Percentiles rank a stretch among this genome's conserved stretches.
Conservation (phyloP, 805 yeast species). For the Saccharomycopsis schoenii region DNA sequence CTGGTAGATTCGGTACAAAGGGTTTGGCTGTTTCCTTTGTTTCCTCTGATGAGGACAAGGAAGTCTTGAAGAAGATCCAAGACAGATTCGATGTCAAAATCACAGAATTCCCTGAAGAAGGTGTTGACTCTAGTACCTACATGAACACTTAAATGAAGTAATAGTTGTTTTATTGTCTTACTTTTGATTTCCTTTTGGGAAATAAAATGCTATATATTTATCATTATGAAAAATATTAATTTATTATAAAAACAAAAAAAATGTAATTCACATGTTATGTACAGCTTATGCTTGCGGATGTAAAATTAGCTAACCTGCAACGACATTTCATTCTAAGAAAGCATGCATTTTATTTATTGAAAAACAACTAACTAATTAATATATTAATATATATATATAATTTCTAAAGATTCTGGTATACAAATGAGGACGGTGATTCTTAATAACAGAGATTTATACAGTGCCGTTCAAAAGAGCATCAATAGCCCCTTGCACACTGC, state of each 20-base stretch:
- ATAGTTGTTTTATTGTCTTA: background rate
- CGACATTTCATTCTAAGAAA: too few species aligned
- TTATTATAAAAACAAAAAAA: too few species aligned
- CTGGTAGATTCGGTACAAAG: conserved; percentile 99
- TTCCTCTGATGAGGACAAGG: conserved; percentile 77
- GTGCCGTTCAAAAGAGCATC: conserved; percentile 69
- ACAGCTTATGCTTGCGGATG: too few species aligned
- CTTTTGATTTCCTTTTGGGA: background rate
- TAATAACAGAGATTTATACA: conserved; percentile 25
- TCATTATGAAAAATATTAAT: too few species aligned
- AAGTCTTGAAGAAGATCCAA: conserved; percentile 85
- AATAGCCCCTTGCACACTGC: conserved; percentile 93
- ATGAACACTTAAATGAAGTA: conserved; percentile 65
- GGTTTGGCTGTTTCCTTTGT: conserved; percentile 94
- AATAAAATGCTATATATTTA: too few species aligned
- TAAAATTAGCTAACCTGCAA: too few species aligned
- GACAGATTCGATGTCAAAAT: conserved; percentile 95
- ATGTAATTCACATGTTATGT: too few species aligned
- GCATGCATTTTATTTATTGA: background rate
- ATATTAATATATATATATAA: too few species aligned
- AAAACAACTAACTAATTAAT: background rate
- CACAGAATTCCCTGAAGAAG: conserved; percentile 93
- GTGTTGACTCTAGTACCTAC: conserved; percentile 94
- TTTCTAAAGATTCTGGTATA: too few species aligned
- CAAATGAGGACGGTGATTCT: too few species aligned